Conservation (phyloP, 2,329 filamentous ascomycete genomes). For the Colletotrichum sp. region DNA sequence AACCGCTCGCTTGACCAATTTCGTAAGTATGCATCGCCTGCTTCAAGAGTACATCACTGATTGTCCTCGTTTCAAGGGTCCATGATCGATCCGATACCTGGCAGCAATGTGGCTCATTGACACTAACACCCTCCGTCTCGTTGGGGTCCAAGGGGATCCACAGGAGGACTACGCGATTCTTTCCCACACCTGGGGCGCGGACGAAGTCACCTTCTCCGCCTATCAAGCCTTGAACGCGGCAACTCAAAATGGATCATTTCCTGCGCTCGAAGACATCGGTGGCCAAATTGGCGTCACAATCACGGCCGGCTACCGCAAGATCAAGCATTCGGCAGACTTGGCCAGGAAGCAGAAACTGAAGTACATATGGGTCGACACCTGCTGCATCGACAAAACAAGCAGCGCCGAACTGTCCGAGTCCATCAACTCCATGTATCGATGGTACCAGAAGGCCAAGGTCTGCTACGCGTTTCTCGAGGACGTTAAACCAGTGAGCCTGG, state of each 20-base stretch:
- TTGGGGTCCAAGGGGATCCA: slow-evolving; percentile 25
- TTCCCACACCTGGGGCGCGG: slow-evolving; percentile 39
- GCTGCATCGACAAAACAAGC: slow-evolving; percentile 14
- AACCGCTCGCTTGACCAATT: not conserved
- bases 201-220: slow-evolving; percentile 32
- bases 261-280: not conserved
- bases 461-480: slow-evolving; percentile 26
- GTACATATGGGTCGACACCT: slow-evolving; percentile 29
- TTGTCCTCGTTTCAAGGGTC: fast-evolving
- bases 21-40: fast-evolving
- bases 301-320: not conserved
- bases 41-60: fast-evolving
- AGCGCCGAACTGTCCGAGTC: slow-evolving; percentile 22
- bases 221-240: slow-evolving; percentile 2
- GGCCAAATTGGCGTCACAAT: not conserved
- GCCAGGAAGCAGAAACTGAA: slow-evolving; percentile 15
- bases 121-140: slow-evolving; percentile 21
- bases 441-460: slow-evolving; percentile 23
- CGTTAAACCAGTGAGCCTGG: slow-evolving; percentile 44
- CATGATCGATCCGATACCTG: not conserved
- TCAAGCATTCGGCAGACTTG: not conserved
- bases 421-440: slow-evolving; percentile 26
- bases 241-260: not conserved
- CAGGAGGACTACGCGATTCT: slow-evolving; percentile 35
- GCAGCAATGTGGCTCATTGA: slow-evolving; percentile 31